Percentiles rank a stretch among this genome's conserved stretches.
phyloP scores from a whole-genome alignment of 1,284 basidiomycete species.

The Ustilago curta region DNA sequence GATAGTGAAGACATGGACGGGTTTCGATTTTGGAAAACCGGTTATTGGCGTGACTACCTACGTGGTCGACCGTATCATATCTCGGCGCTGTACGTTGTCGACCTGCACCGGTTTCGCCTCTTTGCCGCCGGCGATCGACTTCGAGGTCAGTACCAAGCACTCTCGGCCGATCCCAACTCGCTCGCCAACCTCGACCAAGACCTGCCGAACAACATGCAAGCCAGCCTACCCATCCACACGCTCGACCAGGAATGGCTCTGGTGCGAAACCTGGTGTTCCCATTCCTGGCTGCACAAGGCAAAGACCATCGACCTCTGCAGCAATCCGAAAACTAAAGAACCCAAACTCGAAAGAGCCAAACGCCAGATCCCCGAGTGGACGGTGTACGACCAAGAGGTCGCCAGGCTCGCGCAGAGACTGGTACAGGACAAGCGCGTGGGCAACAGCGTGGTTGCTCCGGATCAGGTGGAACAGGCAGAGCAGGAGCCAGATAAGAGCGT shows the following conservation, averaged over 20 bases:
- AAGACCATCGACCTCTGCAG: slow-evolving; percentile 69
- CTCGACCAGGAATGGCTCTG: slow-evolving; percentile 66
- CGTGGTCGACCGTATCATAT: slow-evolving; percentile 58
- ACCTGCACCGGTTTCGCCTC: slow-evolving; percentile 92
- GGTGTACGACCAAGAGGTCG: slow-evolving; percentile 78
- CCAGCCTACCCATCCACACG: slow-evolving; percentile 60
- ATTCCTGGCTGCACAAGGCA: slow-evolving; percentile 57
- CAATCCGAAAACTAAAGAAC: slow-evolving; percentile 80
- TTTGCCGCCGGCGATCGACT: slow-evolving; percentile 81
- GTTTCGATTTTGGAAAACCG: slow-evolving; percentile 97
- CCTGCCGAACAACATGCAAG: slow-evolving; percentile 64
- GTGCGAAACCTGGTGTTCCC: slow-evolving; percentile 69
- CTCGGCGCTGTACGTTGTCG: slow-evolving; percentile 89
- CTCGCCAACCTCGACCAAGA: slow-evolving; percentile 93
- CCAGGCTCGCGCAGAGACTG: slow-evolving; percentile 64
- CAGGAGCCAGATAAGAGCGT: not conserved
- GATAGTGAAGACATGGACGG: slow-evolving; percentile 93
- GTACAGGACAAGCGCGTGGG: slow-evolving; percentile 36
- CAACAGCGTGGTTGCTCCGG: slow-evolving; percentile 33
- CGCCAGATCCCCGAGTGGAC: slow-evolving; percentile 98
- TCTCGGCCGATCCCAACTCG: slow-evolving; percentile 92
- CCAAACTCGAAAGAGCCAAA: slow-evolving; percentile 86
- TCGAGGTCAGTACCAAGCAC: slow-evolving; percentile 88
- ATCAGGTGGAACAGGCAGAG: slow-evolving; percentile 8
- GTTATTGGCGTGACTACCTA: slow-evolving; percentile 67